Evolutionary conservation across 441 rosid genomes (phyloP).

Genomic region (Daphne laureola): DNA sequence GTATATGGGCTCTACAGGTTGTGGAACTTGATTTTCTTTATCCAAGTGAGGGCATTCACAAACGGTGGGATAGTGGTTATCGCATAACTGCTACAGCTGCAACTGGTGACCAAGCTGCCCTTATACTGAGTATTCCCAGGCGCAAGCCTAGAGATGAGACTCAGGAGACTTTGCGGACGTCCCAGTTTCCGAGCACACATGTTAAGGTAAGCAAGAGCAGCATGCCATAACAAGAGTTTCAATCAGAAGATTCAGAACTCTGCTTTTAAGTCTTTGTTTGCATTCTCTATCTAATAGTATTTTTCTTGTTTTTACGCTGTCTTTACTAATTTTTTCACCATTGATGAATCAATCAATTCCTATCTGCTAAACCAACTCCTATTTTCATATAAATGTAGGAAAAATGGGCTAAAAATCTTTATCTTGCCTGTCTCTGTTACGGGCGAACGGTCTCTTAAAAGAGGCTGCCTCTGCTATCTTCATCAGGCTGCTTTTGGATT

Average conservation of each 20-base stretch:
- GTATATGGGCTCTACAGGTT: conserved; percentile 39
- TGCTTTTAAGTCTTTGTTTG: background rate
- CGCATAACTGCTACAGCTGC: conserved; percentile 95
- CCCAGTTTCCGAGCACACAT: conserved; percentile 95
- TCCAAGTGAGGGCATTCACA: conserved; percentile 98
- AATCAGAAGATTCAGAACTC: too few species aligned
- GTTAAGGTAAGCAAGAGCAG: conserved; percentile 53
- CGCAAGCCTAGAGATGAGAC: conserved; percentile 91
- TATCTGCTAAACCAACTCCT: background rate
- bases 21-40: conserved; percentile 97
- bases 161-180: conserved; percentile 92
- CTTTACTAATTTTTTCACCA: too few species aligned
- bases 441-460: conserved; percentile 84
- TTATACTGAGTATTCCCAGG: conserved; percentile 85
- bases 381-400: conserved; percentile 37
- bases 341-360: too few species aligned
- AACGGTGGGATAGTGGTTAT: conserved; percentile 92
- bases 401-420: conserved; percentile 94
- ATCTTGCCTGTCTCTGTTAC: conserved; percentile 76
- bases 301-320: too few species aligned
- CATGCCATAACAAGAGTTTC: background rate
- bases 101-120: conserved; percentile 89
- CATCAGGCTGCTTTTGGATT: too few species aligned
- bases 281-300: conserved; percentile 4
- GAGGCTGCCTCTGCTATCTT: too few species aligned